Evolutionary conservation across 2,329 filamentous ascomycete genomes (phyloP).

Genomic region (Teratosphaeria destructans): DNA sequence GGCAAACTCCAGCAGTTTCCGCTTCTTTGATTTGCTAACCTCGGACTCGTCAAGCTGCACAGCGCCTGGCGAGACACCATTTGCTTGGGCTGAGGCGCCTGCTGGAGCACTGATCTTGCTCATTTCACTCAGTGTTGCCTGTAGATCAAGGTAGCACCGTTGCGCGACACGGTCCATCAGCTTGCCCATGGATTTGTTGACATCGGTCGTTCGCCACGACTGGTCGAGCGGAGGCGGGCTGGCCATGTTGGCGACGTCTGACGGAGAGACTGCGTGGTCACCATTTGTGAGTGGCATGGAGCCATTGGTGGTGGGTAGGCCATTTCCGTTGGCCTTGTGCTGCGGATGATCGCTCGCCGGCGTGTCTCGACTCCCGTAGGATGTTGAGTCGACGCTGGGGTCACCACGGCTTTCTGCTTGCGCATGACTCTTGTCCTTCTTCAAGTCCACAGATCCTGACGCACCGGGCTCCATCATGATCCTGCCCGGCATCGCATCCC

Average conservation of each 20-base stretch:
- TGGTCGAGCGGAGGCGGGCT: constrained; percentile 50
- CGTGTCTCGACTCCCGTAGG: constrained; percentile 8
- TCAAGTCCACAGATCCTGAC: constrained; percentile 25
- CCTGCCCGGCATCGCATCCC: constrained; percentile 36
- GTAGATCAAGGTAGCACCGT: constrained; percentile 68
- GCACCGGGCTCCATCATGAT: constrained; percentile 38
- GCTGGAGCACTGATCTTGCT: constrained; percentile 46
- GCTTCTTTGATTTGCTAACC: constrained; percentile 68
- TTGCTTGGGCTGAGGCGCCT: constrained; percentile 39
- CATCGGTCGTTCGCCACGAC: constrained; percentile 49
- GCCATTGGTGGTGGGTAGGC: constrained; percentile 6
- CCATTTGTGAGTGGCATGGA: constrained; percentile 8
- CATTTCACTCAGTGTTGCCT: constrained; percentile 59
- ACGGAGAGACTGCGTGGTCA: constrained; percentile 1
- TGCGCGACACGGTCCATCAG: constrained; percentile 73
- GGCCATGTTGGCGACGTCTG: background rate
- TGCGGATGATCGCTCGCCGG: constrained; percentile 1
- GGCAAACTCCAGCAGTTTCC: constrained; percentile 62
- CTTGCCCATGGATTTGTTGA: constrained; percentile 64
- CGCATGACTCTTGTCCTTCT: constrained; percentile 21
- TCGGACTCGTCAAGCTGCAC: constrained; percentile 41
- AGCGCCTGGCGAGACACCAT: constrained; percentile 21
- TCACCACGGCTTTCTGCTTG: constrained; percentile 7
- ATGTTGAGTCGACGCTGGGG: constrained; percentile 8
- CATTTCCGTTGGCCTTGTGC: constrained; percentile 7